Percentiles rank a stretch among this genome's conserved stretches.
phyloP scores from a whole-genome alignment of 2,329 filamentous ascomycete species.

The Laburnicola sp. region DNA sequence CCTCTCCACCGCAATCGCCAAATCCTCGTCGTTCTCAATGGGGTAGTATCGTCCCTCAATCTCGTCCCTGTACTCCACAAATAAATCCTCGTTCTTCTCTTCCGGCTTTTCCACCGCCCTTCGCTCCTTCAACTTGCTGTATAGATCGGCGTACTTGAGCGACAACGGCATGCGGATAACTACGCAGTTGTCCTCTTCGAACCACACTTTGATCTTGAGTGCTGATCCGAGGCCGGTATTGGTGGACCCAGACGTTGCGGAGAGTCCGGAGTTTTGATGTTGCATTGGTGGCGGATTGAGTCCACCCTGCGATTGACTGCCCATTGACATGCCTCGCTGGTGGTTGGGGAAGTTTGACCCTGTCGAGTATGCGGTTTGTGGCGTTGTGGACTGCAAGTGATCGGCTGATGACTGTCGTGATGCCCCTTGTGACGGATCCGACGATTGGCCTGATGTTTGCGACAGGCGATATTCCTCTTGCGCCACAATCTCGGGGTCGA shows the following conservation, averaged over 20 bases:
- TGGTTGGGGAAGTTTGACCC: conserved; percentile 47
- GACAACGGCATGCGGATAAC: conserved; percentile 85
- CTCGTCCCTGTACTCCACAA: conserved; percentile 86
- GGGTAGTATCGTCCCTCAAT: conserved; percentile 72
- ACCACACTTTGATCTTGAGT: conserved; percentile 93
- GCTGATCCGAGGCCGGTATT: conserved; percentile 36
- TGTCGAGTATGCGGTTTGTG: conserved; percentile 41
- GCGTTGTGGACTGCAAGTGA: conserved; percentile 42
- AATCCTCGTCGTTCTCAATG: conserved; percentile 76
- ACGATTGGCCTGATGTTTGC: conserved; percentile 51
- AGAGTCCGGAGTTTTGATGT: conserved; percentile 43
- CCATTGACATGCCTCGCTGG: conserved; percentile 45
- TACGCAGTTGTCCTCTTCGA: conserved; percentile 81
- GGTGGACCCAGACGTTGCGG: conserved; percentile 34
- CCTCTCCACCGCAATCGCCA: conserved; percentile 76
- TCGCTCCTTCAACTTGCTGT: conserved; percentile 81
- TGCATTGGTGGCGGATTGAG: conserved; percentile 43
- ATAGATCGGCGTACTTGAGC: conserved; percentile 75
- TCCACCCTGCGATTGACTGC: conserved; percentile 35
- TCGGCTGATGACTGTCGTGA: conserved; percentile 46
- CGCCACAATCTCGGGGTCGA: conserved; percentile 67
- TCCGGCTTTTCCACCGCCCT: conserved; percentile 66
- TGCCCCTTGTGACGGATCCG: conserved; percentile 41
- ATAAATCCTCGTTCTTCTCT: conserved; percentile 65
- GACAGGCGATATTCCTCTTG: conserved; percentile 76